Percentiles rank a stretch among this genome's conserved stretches.
These are phyloP conservation scores for Daldinia decipiens DNA, from an alignment of 495 filamentous ascomycete genomes.

Conservation along the genomic window DNA sequence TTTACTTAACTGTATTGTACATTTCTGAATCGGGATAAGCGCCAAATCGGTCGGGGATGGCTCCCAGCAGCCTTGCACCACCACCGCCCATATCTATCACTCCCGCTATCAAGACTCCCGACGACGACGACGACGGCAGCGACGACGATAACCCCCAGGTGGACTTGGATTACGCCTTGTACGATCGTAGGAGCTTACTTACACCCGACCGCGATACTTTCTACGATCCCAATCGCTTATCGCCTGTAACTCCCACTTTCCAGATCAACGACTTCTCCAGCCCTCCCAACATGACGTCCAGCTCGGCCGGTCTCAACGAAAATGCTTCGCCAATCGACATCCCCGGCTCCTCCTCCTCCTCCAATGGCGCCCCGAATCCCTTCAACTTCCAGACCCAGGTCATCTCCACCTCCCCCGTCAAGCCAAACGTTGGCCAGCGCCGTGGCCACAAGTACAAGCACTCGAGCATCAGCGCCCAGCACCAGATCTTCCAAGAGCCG, in stretches of 20 bases:
- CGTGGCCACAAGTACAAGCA: conserved; percentile 98
- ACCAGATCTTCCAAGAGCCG: conserved; percentile 97
- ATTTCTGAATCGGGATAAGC: conserved; percentile 43
- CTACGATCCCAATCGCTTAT: conserved; percentile 71
- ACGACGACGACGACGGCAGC: conserved; percentile 30
- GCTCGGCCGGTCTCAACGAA: conserved; percentile 44
- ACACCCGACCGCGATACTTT: conserved; percentile 44
- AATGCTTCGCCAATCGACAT: conserved; percentile 39
- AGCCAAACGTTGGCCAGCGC: conserved; percentile 88
- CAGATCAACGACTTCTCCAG: conserved; percentile 50
- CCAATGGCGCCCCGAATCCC: conserved; percentile 61
- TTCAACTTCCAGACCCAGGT: conserved; percentile 95
- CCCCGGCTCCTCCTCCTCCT: conserved; percentile 25
- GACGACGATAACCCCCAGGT: conserved; percentile 31
- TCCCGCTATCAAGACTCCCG: conserved; percentile 45
- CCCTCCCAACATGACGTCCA: conserved; percentile 50
- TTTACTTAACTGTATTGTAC: conserved; percentile 24
- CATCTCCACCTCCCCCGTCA: conserved; percentile 79
- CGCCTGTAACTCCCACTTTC: conserved; percentile 68
- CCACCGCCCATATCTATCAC: conserved; percentile 43
- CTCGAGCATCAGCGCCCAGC: conserved; percentile 83
- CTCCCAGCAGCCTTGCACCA: conserved; percentile 36
- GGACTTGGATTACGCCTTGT: conserved; percentile 23
- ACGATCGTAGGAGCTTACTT: conserved; percentile 32
- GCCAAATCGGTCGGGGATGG: conserved; percentile 37